These are phyloP conservation scores for Trichoderma citrinoviride DNA, from an alignment of 2,329 filamentous ascomycete genomes.

Conservation along the genomic window DNA sequence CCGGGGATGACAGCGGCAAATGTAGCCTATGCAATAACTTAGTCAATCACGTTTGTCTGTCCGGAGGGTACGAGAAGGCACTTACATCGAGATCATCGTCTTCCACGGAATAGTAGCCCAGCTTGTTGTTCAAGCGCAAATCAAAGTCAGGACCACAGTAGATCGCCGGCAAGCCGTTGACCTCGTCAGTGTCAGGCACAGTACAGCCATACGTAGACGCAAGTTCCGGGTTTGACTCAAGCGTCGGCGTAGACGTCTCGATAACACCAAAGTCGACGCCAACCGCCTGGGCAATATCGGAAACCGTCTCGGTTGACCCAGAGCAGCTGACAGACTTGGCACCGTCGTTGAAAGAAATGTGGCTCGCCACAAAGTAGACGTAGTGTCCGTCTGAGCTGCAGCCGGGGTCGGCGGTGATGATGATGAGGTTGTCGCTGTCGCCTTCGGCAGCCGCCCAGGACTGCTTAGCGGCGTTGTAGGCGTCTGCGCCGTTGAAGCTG, in stretches of 20 bases:
- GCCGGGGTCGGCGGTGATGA: neutral
- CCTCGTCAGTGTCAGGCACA: neutral
- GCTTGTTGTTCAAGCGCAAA: neutral
- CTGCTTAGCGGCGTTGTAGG: neutral
- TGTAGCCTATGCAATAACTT: neutral
- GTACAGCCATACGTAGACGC: neutral
- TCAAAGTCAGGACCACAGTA: slow-evolving; percentile 6
- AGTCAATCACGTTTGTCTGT: too few relatives aligned
- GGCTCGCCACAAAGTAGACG: slow-evolving; percentile 1
- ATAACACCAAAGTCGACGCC: slow-evolving; percentile 5
- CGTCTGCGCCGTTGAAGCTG: neutral
- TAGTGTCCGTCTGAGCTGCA: slow-evolving; percentile 4
- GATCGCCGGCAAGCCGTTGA: neutral
- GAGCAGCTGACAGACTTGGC: slow-evolving; percentile 1
- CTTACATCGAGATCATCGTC: slow-evolving; percentile 3
- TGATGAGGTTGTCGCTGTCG: neutral
- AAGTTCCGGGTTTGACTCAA: neutral
- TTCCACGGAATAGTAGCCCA: neutral
- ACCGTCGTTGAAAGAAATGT: neutral
- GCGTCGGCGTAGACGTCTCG: neutral
- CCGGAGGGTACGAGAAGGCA: too few relatives aligned
- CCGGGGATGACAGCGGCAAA: neutral
- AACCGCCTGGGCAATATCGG: neutral
- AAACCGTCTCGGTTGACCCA: neutral
- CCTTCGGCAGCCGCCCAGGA: neutral